phyloP scores from a whole-genome alignment of 495 filamentous ascomycete genomes.

The Pseudoneurospora amorphoporcata region DNA sequence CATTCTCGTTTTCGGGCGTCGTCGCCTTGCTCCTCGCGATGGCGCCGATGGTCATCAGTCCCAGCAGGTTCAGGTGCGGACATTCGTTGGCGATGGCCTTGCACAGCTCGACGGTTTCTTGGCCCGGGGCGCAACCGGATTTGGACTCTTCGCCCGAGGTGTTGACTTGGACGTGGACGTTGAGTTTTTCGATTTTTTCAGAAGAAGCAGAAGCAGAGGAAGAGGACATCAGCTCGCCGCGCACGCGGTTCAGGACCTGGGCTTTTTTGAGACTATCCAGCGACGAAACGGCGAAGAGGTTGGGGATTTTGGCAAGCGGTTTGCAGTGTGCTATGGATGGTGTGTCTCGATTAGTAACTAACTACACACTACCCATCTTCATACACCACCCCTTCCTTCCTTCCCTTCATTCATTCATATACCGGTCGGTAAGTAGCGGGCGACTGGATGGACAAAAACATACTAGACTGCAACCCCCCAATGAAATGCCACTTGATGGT shows the following conservation, averaged over 20 bases:
- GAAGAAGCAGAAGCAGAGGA: neutral
- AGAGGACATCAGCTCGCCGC: slow-evolving; percentile 40
- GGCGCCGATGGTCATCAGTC: slow-evolving; percentile 94
- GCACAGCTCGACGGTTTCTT: slow-evolving; percentile 49
- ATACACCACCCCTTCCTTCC: too few relatives aligned
- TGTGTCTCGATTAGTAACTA: too few relatives aligned
- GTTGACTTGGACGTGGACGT: slow-evolving; percentile 87
- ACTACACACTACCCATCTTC: too few relatives aligned
- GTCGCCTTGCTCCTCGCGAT: slow-evolving; percentile 70
- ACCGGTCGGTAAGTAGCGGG: too few relatives aligned
- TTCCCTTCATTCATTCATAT: too few relatives aligned
- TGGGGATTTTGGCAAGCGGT: slow-evolving; percentile 71
- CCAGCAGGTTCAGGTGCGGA: slow-evolving; percentile 61
- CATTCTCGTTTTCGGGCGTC: slow-evolving; percentile 69
- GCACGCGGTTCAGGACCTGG: slow-evolving; percentile 63
- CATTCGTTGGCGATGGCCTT: slow-evolving; percentile 57
- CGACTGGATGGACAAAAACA: neutral
- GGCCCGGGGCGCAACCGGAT: slow-evolving; percentile 61
- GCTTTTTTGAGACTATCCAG: slow-evolving; percentile 86
- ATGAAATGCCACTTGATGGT: slow-evolving; percentile 92
- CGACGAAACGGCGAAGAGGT: slow-evolving; percentile 87
- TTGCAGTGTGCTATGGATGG: slow-evolving; percentile 84
- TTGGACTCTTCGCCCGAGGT: slow-evolving; percentile 84
- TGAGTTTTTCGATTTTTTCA: slow-evolving; percentile 37
- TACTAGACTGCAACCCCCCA: slow-evolving; percentile 68